Base-by-base conservation (phyloP, 441 rosid species). In the Gossypium gossypioides region DNA sequence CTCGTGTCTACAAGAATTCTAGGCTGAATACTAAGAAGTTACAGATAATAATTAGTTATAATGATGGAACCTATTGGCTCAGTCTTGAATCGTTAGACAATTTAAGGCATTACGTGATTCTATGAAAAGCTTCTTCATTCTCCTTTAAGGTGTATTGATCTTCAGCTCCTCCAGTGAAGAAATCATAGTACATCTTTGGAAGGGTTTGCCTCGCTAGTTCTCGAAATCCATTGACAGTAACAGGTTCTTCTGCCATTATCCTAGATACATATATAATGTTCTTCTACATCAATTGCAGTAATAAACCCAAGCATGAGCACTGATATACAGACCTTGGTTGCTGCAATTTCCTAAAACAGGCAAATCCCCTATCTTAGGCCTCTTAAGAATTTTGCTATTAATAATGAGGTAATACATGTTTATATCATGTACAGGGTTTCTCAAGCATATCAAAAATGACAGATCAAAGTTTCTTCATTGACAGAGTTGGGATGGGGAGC, bases 151-250 rank as follows among this genome's bases (percentile, higher is more conserved):
- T 89, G 71, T 83, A 78, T 79, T 91, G 81, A 74, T 93, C 97
- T 80, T 91, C 97, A 2, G 97, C 90, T 79, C 94, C 96, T 15
- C 91, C 90, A 2, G 77, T 67, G 54, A 75, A 91, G 81, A 79
- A 93, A 68, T 91, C 94, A 77, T 79, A 89, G 79, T 82, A 86
- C 91, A 87, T 88, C 79, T 89, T 93, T 9, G 97, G 97, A 48
- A 93, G 91, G 29, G 81, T 81, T 68, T 54, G 80, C 82, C 77
- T 86, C 2, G 96, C 98, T 75, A 91, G 77, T 74, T 79, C 86
- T 80, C 84, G 91, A 71, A 87, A 91, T 79, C 89, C 98, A 72
- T 80, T 83, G 56, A 88, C 87, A 73, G 88, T 93, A 21, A 88
- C 92, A 13, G 85, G 81, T 57, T 88, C 90, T 58, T 71, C 84